These are phyloP conservation scores for Pichia sp. DNA, from an alignment of 1,139 yeast genomes.

Conservation along the genomic window DNA sequence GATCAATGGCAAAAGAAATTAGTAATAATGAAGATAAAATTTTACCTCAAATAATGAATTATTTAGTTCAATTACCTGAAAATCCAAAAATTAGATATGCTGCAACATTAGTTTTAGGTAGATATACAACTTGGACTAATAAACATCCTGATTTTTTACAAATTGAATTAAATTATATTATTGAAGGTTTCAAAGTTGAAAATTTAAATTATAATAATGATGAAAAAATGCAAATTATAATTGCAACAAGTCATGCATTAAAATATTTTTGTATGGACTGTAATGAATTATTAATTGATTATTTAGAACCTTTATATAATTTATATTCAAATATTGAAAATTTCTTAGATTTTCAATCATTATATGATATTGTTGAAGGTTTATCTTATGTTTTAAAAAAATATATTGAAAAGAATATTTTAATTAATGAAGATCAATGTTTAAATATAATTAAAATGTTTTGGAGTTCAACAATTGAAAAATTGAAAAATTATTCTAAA, in stretches of 20 bases:
- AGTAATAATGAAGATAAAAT: constrained; percentile 59
- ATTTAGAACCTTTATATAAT: constrained; percentile 68
- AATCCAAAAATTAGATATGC: constrained; percentile 87
- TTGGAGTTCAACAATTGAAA: constrained; percentile 58
- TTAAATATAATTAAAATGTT: constrained; percentile 49
- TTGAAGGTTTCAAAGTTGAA: constrained; percentile 52
- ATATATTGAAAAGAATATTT: constrained; percentile 32
- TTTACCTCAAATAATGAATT: constrained; percentile 73
- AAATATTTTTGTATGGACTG: constrained; percentile 96
- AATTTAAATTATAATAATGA: constrained; percentile 10
- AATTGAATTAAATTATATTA: constrained; percentile 78
- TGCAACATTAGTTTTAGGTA: constrained; percentile 84
- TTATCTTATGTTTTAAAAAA: constrained; percentile 75
- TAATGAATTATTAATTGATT: constrained; percentile 56
- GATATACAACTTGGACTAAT: constrained; percentile 94
- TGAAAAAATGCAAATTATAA: constrained; percentile 45
- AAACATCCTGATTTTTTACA: constrained; percentile 78
- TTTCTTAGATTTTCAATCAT: constrained; percentile 58
- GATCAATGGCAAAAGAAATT: constrained; percentile 94
- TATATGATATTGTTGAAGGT: constrained; percentile 83
- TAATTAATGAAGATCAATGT: constrained; percentile 31
- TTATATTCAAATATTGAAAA: constrained; percentile 62
- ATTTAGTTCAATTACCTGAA: constrained; percentile 68
- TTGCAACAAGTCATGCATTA: constrained; percentile 90
- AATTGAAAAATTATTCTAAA: constrained; percentile 29